A percentile compares a stretch with the other conserved stretches of the same genome.
Conservation (phyloP, 2,329 filamentous ascomycete genomes). For the Colletotrichum coccodes region DNA sequence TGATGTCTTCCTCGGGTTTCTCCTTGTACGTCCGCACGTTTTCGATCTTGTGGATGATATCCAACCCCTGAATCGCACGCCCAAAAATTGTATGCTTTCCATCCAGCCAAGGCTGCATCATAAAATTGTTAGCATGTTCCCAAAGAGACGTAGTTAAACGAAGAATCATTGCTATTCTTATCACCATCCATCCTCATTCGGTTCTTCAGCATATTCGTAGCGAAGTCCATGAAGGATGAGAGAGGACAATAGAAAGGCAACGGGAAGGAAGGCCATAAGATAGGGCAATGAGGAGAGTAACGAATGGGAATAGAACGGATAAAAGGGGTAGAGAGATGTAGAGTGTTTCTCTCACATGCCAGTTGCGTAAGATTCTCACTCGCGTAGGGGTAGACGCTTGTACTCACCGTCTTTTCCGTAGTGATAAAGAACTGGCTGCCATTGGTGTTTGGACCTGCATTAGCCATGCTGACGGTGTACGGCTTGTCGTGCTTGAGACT, state of each 20-base stretch:
- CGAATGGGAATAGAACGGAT: too few species aligned
- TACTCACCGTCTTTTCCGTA: conserved; percentile 87
- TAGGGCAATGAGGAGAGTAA: neutral
- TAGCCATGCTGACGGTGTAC: conserved; percentile 97
- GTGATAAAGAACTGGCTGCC: conserved; percentile 99
- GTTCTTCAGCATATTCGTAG: too few species aligned
- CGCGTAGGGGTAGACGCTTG: neutral
- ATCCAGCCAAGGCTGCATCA: conserved; percentile 83
- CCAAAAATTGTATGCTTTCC: conserved; percentile 98
- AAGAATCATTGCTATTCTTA: neutral
- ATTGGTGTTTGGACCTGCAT: conserved; percentile 94
- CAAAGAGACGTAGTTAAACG: neutral
- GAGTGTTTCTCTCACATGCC: neutral
- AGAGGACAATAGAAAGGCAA: neutral
- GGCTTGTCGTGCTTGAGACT: conserved; percentile 93
- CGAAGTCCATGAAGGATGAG: neutral
- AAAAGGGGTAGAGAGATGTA: neutral
- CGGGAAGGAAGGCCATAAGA: too few species aligned
- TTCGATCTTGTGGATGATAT: conserved; percentile 96
- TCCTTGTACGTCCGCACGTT: conserved; percentile 88
- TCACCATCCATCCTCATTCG: too few species aligned
- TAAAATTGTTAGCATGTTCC: conserved; percentile 16
- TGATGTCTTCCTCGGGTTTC: conserved; percentile 96
- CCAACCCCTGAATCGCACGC: conserved; percentile 86
- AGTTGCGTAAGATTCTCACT: neutral